Base-by-base conservation (phyloP, 2,329 filamentous ascomycete genomes). In the Aspergillus glaucus region DNA sequence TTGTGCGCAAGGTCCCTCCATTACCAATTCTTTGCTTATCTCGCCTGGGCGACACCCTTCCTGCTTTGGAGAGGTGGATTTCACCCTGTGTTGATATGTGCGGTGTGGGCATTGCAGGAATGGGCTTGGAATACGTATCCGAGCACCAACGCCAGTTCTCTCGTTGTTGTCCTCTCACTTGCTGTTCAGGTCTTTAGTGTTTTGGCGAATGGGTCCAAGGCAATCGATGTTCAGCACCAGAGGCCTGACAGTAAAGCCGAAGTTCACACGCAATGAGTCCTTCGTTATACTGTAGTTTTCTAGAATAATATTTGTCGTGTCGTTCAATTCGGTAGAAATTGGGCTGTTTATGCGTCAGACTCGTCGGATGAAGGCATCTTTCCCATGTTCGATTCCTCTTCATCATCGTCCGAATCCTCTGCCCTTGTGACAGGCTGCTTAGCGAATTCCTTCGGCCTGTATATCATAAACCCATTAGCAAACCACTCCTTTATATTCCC, bases 61-160 rank as follows among this genome's bases (percentile, higher is more conserved):
- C 75, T 96, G 54, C 79, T 95, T 46, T 96, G 90, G 89, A 81
- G 82, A 61, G 81, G 84, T 48, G 84, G 85, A 1, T 73, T 84
- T 51, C 83, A 86, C 59, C 85, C 86, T 0, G 63, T 85, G 9
- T 61, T 86, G 28, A 80, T 89, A 57, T 85, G 85, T 61, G 71
- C 70, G 3, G 69, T 91, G 8, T 95, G 88, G 86, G 79, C 76
- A 3, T 76, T 81, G 50, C 91, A 96, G 69, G 91, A 96, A 68
- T 91, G 86, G 84, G 88, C 87, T 10, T 96, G 91, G 91, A 95
- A 96, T 59, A 82, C 91, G 8, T 96, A 87, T 64, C 91, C 91
- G n/a, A 95, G 89, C 64, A 86, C 84, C 30, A 69, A 76, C 47
- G 55, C 64, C 32, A 87, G 84, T 65, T 87, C 85, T 5, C 67